Evolutionary conservation across 78 protist genomes (phyloP).

Genomic region (Speleostelium caveatum): DNA sequence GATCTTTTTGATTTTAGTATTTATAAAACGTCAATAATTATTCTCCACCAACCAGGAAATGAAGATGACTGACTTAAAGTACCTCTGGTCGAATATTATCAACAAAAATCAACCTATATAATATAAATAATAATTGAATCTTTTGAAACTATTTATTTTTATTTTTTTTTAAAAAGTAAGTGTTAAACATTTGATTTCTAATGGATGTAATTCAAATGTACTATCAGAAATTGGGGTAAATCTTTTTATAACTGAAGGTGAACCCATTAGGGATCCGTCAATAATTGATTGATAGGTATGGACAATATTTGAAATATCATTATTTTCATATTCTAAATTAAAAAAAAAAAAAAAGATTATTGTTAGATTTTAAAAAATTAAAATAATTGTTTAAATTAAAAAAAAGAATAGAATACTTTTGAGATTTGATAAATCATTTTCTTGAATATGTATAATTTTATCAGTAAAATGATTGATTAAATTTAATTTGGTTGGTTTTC

Average conservation of each 20-base stretch:
- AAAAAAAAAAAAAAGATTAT: not conserved
- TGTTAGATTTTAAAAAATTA: not conserved
- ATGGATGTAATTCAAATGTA: not conserved
- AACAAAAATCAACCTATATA: too few relatives aligned
- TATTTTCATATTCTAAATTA: too few relatives aligned
- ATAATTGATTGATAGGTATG: not conserved
- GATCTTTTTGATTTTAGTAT: too few relatives aligned
- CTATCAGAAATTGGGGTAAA: not conserved
- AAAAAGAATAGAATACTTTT: not conserved
- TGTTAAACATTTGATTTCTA: not conserved
- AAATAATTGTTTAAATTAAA: not conserved
- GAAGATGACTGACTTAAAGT: too few relatives aligned
- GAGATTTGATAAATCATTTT: not conserved
- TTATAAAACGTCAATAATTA: too few relatives aligned
- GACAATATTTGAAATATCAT: not conserved
- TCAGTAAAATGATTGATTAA: not conserved
- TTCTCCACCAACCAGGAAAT: too few relatives aligned
- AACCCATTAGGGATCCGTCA: not conserved
- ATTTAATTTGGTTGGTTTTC: not conserved
- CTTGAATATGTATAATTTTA: slow-evolving; percentile 1
- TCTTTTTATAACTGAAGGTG: not conserved
- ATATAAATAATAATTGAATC: too few relatives aligned
- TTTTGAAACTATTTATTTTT: too few relatives aligned
- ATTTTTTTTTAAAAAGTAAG: not conserved
- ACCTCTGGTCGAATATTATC: too few relatives aligned